Conservation (phyloP, 2,329 filamentous ascomycete genomes). For the Corinectria fuckeliana region DNA sequence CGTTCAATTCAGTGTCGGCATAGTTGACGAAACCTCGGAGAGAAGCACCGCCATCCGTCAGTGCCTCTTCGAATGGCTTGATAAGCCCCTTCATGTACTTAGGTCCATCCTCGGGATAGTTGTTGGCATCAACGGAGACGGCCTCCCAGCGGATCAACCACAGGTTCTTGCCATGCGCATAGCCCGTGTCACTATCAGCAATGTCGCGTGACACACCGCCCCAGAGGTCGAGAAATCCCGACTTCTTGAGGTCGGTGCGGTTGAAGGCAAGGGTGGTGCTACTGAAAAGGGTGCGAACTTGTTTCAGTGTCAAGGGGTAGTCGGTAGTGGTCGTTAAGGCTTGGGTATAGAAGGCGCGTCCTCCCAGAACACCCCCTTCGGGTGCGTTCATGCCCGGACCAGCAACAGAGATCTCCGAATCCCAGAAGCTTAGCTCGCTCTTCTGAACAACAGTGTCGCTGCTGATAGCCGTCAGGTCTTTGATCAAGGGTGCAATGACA, state of each 20-base stretch:
- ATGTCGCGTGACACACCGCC: conserved; percentile 33
- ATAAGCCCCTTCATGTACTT: conserved; percentile 29
- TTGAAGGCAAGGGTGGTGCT: conserved; percentile 31
- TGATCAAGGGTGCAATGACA: conserved; percentile 21
- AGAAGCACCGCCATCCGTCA: conserved; percentile 23
- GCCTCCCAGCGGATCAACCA: conserved; percentile 36
- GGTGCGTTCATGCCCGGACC: conserved; percentile 31
- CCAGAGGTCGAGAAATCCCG: conserved; percentile 36
- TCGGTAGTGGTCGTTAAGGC: conserved; percentile 31
- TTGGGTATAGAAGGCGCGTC: conserved; percentile 33
- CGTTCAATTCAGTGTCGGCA: conserved; percentile 32
- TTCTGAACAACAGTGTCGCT: conserved; percentile 18
- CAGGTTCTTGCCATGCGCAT: conserved; percentile 33
- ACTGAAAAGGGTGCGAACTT: conserved; percentile 24
- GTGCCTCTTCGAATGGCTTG: conserved; percentile 31
- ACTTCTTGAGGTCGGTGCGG: conserved; percentile 31
- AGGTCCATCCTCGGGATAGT: conserved; percentile 30
- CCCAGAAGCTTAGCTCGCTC: conserved; percentile 32
- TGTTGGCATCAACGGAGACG: conserved; percentile 10
- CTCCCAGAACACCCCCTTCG: conserved; percentile 29
- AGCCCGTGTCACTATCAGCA: conserved; percentile 27
- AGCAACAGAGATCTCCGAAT: conserved; percentile 27
- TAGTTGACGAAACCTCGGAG: conserved; percentile 38
- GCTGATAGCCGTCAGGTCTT: conserved; percentile 21
- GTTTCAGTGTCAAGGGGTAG: conserved; percentile 30